Evolutionary conservation across 108 stramenopile species (phyloP).

Genomic region (Nannochloropsis granulata): DNA sequence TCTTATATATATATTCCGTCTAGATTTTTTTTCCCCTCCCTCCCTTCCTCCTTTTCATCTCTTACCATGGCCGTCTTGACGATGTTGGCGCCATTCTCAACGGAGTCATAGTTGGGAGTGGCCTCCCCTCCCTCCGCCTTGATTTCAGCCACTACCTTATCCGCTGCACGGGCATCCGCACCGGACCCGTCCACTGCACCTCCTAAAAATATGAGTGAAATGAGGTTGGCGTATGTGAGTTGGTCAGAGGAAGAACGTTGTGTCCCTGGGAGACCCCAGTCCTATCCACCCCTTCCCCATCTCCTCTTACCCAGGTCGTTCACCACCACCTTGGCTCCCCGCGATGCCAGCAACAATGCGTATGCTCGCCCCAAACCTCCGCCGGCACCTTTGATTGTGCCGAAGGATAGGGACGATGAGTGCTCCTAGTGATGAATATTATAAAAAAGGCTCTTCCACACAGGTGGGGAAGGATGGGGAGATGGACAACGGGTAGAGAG

Average conservation of each 20-base stretch:
- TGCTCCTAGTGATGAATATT: not conserved
- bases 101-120: constrained; percentile 8
- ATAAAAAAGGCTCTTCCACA: not conserved
- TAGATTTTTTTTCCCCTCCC: not conserved
- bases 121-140: constrained; percentile 11
- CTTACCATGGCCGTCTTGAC: constrained; percentile 9
- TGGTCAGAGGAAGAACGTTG: too few relatives aligned
- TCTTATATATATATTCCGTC: too few relatives aligned
- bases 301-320: constrained; percentile 22
- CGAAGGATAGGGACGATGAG: not conserved
- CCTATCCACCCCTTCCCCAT: not conserved
- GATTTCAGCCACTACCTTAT: constrained; percentile 14
- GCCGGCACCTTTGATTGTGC: not conserved
- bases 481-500: not conserved
- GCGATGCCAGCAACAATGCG: constrained; percentile 9
- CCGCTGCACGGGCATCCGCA: constrained; percentile 8
- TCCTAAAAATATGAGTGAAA: not conserved
- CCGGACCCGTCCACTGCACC: not conserved
- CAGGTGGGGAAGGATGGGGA: not conserved
- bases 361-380: not conserved
- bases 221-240: not conserved
- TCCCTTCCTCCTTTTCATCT: not conserved
- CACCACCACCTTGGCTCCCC: constrained; percentile 25
- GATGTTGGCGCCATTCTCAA: constrained; percentile 16
- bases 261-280: not conserved